phyloP scores from a whole-genome alignment of 305 asterid species.

The Caryopteris hybrid region DNA sequence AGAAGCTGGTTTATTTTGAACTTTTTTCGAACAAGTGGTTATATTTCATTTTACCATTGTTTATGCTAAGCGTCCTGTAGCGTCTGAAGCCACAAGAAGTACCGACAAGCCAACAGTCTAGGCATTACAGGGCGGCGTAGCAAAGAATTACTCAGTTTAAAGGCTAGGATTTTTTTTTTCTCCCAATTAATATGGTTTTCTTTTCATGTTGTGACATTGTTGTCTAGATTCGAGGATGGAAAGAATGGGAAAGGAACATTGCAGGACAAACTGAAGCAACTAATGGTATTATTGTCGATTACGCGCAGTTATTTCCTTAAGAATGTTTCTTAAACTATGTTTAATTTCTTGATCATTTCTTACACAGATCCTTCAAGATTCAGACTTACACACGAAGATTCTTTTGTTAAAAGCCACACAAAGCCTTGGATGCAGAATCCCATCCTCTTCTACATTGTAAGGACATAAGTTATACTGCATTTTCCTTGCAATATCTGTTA shows the following conservation, averaged over 20 bases:
- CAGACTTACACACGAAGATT: constrained; percentile 73
- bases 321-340: not conserved
- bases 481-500: not conserved
- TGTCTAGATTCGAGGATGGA: constrained; percentile 86
- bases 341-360: not conserved
- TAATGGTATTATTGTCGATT: constrained; percentile 36
- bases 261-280: constrained; percentile 28
- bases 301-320: not conserved
- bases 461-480: constrained; percentile 8
- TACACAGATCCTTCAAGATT: constrained; percentile 53
- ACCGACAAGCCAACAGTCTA: no score
- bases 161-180: no score
- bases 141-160: no score
- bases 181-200: not conserved
- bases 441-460: constrained; percentile 52
- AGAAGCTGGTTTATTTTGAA: no score
- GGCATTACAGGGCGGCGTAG: no score
- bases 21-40: no score
- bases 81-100: no score
- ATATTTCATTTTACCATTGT: no score
- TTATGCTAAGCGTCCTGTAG: no score
- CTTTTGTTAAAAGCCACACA: constrained; percentile 61
- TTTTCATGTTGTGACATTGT: not conserved
- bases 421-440: constrained; percentile 50
- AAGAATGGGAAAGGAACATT: constrained; percentile 69